Base-by-base conservation (phyloP, 805 yeast genomes). In the Saccharomyces mikatae region DNA sequence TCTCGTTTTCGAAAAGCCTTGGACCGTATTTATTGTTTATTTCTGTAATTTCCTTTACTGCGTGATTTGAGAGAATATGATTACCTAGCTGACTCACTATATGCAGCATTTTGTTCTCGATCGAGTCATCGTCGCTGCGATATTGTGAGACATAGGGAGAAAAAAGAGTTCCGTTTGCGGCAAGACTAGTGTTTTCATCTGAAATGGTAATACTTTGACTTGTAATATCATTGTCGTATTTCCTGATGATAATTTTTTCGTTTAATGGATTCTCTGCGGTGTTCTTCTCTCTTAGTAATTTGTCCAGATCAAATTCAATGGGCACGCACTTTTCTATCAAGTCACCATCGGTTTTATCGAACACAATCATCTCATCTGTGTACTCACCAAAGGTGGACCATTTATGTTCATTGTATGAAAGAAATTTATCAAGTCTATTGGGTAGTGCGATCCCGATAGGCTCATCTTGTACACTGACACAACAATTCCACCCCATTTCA, bases 401-500 rank as follows among this genome's bases (percentile, higher is more conserved):
- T 47, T 56, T 53, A 41, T 48, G 57, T 49, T 62, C 68, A 41
- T 58, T 64, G 51, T 56, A 66, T 2, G 68, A 64, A 29, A 76
- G 57, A 50, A 74, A 71, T 6, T 60, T 64, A 9, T 65, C 63
- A 26, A 73, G 51, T 14, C 67, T 62, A 28, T 58, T 59, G 1
- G 83, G 82, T 21, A 76, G 52, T 17, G 75, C 65, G 21, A 78
- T 69, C 1, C 79, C 77, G 21, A 70, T 62, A 0, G 82, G 79
- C 1, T 65, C 60, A n/a, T 75, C 75, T 56, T 72, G 71, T 0
- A 73, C 68, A 50, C 76, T 75, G 29, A 76, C 62, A 28, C 79
- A 77, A 21, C 82, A 75, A 48, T 69, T 72, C 97, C 97, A 92
- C 1, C 83, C 83, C 52, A 79, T 74, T 61, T 89, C 96, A 64